phyloP scores from a whole-genome alignment of 306 rosid species.

The Lupinus albus region DNA sequence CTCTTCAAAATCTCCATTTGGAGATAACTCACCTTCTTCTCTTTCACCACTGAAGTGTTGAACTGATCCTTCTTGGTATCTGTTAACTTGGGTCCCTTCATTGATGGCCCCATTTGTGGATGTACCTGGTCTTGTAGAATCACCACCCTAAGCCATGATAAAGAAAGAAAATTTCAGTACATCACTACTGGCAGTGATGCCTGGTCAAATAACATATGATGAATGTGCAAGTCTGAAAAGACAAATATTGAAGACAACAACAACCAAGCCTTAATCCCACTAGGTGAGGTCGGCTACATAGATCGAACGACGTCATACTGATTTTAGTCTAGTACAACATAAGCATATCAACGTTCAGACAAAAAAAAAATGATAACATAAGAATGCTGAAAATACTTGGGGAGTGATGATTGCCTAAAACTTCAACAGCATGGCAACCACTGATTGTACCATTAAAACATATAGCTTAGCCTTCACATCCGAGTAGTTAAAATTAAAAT shows the following conservation, averaged over 20 bases:
- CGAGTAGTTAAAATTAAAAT: conserved; percentile 14
- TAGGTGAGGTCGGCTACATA: too few relatives aligned
- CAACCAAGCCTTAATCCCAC: too few relatives aligned
- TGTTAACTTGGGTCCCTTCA: conserved; percentile 58
- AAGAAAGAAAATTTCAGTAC: conserved; percentile 21
- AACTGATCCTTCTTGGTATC: conserved; percentile 66
- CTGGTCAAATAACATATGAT: conserved; percentile 11
- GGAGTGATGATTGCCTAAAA: conserved; percentile 24
- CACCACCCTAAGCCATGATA: conserved; percentile 65
- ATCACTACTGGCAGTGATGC: conserved; percentile 4
- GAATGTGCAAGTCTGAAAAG: conserved; percentile 11
- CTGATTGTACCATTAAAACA: conserved; percentile 14
- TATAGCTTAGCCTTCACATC: conserved; percentile 16
- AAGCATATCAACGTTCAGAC: neutral
- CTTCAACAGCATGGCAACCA: conserved; percentile 12
- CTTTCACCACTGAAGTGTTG: conserved; percentile 77
- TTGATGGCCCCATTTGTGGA: conserved; percentile 60
- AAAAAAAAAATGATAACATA: conserved; percentile 1
- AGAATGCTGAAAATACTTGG: conserved; percentile 19
- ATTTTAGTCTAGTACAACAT: conserved; percentile 6
- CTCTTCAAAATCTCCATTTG: conserved; percentile 96
- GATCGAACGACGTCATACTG: too few relatives aligned
- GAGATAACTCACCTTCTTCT: conserved; percentile 99
- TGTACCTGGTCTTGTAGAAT: conserved; percentile 65
- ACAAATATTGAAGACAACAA: conserved; percentile 17